Base-by-base conservation (phyloP, 768 basidiomycete species). In the Leccinum longicurvipes region DNA sequence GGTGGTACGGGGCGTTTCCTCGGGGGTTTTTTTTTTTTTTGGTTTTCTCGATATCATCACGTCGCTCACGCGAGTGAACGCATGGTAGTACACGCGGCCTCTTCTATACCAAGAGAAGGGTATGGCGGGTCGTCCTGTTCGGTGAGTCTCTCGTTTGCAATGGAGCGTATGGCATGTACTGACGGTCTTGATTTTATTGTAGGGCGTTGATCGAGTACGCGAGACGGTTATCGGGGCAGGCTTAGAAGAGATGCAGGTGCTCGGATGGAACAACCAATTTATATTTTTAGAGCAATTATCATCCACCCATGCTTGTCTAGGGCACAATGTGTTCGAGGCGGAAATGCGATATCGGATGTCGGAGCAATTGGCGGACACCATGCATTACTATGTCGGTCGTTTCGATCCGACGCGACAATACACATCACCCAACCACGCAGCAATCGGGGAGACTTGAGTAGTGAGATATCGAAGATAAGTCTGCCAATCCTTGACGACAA, bases 51-150 rank as follows among this genome's bases (percentile, higher is more conserved):
- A 5, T 9, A 3, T 6, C 1, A 1, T 36, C 7, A 4, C 8
- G 8, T 34, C 34, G 17, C 42, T 60, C 44, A 50, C 41, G 31
- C 28, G 15, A 44, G 23, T 29, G 32, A 21, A 48, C 21, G 28
- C 23, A 23, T 24, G 28, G 3, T 25, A 83, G 80, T 79, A 79
- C 23, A 81, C 80, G 23, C 69, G 83, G 53, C 67, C 82, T 12
- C 75, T 73, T 0, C 78, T 80, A 1, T 91, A 91, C 72, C 80
- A 83, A 65, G 83, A 83, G 65, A 82, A 78, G 59, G 89, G 89
- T 4, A 85, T 91, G 88, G 87, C 87, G 12, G 90, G 90, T 6
- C 81, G 89, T 36, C 87, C 89, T 32, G 86, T 87, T 59, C 77
- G 90, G 87, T 89, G 61, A 68, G 85, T 4, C n/a, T 67, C 4